Base-by-base conservation (phyloP, 495 filamentous ascomycete genomes). In the Baudoinia panamericana region DNA sequence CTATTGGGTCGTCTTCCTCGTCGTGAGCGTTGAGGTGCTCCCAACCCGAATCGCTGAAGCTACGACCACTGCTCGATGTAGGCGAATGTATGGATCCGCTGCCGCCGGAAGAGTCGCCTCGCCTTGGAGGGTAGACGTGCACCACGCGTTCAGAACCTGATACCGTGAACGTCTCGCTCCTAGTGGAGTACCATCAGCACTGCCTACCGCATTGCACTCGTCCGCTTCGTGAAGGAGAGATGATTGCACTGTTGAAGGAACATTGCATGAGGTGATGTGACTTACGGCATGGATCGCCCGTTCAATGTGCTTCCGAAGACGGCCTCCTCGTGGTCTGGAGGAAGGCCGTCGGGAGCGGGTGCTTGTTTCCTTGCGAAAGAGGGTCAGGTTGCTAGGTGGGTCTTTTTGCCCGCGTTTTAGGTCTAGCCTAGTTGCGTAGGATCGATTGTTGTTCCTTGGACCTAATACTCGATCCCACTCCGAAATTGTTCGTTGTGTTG, bases 1-100 rank as follows among this genome's bases (percentile, higher is more conserved):
- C 53, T 33, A 63, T 57, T 23, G 51, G 56, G 58, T 62, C 60
- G 22, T 50, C 49, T 30, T 56, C 52, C 38, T 57, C 53, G 31
- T 56, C 56, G 23, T 21, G 11, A n/a, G 23, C 32, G 2, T 32
- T 38, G 16, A 51, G 25, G 3, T 46, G 23, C 12, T 15, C 39
- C 37, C 38, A 51, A 22, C 48, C n/a, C n/a, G n/a, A n/a, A n/a
- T 36, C 38, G 23, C 47, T 36, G 24, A 13, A 33, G 32, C 43
- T 41, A 11, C 23, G 41, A 28, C 41, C 33, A 25, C 34, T 28
- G 30, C 41, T 45, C 10, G 35, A 39, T 7, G 47, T 32, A 24
- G 43, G 41, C 10, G 48, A 51, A 22, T 45, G 48, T n/a, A 46
- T 15, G 11, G 37, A 38, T 26, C 24, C 33, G 48, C 48, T 46